Evolutionary conservation across 106 monocot species (phyloP).

Genomic region (Chionographis japonica): DNA sequence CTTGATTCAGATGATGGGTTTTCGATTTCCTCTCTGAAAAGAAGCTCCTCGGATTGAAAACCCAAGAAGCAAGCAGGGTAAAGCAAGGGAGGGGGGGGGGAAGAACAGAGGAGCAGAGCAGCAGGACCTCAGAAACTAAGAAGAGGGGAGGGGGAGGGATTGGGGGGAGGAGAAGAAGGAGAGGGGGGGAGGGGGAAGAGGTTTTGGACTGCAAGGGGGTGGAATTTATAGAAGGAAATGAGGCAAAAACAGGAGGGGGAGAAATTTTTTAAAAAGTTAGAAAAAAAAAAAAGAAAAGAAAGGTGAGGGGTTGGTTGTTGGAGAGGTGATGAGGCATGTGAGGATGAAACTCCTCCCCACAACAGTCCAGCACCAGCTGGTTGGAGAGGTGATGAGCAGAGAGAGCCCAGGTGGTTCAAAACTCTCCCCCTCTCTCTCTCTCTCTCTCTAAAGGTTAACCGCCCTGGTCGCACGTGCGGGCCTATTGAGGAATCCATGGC

Average conservation of each 20-base stretch:
- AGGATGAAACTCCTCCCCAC: slow-evolving; percentile 6
- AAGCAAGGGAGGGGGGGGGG: not conserved
- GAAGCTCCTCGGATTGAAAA: not conserved
- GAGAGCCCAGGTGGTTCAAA: too few species aligned
- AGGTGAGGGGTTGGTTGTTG: not conserved
- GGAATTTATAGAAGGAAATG: slow-evolving; percentile 31
- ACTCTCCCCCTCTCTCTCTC: too few species aligned
- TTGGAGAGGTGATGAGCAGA: not conserved
- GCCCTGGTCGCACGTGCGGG: too few species aligned
- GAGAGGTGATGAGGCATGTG: slow-evolving; percentile 8
- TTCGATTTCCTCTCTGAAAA: too few species aligned
- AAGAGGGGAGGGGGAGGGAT: not conserved
- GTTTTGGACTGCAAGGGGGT: slow-evolving; percentile 2
- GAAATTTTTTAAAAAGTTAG: too few species aligned
- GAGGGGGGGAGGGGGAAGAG: slow-evolving; percentile 15
- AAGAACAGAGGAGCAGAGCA: not conserved
- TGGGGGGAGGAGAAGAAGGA: not conserved
- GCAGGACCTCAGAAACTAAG: not conserved
- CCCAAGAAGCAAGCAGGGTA: not conserved
- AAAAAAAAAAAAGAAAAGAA: not conserved
- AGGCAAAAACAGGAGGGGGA: not conserved
- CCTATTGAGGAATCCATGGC: too few species aligned
- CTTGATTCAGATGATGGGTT: not conserved
- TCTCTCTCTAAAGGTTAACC: too few species aligned
- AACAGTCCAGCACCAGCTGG: slow-evolving; percentile 24